Evolutionary conservation across 148 eudicot genomes (phyloP), one percentile per base, ranked within the genome.

Genomic region (Rhododendron molle): DNA sequence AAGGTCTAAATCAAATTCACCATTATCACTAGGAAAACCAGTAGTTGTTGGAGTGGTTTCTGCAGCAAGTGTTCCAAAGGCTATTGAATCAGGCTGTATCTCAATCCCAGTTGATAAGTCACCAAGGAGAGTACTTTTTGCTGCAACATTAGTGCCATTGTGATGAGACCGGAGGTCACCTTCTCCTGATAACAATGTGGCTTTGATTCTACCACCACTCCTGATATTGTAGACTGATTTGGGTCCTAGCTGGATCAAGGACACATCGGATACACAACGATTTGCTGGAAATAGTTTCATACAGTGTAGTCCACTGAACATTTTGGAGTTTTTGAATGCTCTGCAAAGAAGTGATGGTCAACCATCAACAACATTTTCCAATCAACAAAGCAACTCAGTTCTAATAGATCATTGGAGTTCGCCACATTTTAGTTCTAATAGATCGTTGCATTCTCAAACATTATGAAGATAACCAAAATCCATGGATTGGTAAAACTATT

Each of bases 1-100:
- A 65, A 67, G 82, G 86, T 95, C 98, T 81, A 95, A 87, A 87
- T 92, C 97, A 83, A 84, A 96, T 84, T 95, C 99, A 80, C 92
- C 95, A 83, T 34, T 85, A 49, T 92, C 92, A 46, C 73, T 34
- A 47, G 90, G 84, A 85, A 95, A 95, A 49, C 89, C 89, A 20
- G 88, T 69, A 77, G 89, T 88, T 20, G 91, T 86, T 38, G 93
- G 94, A 83, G 93, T 89, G 49, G 93, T 92, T 83, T 97, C 96
- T 1, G 98, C 98, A 62, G 93, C 87, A 85, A 95, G 95, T 74
- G 94, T 86, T 80, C 95, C 98, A 71, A 93, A 85, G 26, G 87
- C 87, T 52, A 94, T 72, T 13, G 91, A 85, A 87, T 94, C 98
- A 58, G 92, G 88, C 87, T 95, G 97, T 87, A 92, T 67, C 73